A percentile compares a stretch with the other conserved stretches of the same genome.
Evolutionary conservation across 441 rosid species (phyloP).

Genomic region (Populus hybrid): DNA sequence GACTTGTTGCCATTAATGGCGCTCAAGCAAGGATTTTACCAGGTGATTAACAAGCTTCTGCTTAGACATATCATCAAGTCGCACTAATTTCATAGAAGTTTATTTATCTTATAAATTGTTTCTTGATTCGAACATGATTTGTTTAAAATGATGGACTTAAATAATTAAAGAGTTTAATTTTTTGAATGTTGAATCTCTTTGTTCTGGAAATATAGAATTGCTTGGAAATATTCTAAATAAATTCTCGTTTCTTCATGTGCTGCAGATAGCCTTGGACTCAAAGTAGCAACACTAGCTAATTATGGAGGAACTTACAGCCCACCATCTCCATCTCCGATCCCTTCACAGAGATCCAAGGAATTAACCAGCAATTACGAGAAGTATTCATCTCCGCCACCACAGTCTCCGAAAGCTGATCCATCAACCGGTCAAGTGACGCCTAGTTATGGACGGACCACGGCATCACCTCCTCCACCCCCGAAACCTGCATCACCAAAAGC

Average conservation of each 20-base stretch:
- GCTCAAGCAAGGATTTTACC: slow-evolving; percentile 7
- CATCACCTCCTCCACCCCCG: slow-evolving; percentile 2
- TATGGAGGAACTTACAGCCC: background rate
- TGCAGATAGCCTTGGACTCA: background rate
- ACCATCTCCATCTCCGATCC: background rate
- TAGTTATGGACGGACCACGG: background rate
- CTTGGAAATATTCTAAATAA: no score
- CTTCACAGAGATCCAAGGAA: background rate
- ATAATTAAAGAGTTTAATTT: no score
- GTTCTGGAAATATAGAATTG: no score
- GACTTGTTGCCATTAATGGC: background rate
- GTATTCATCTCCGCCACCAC: background rate
- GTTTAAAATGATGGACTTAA: background rate
- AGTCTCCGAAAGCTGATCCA: background rate
- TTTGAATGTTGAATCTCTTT: no score
- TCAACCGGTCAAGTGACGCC: background rate
- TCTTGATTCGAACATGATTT: background rate
- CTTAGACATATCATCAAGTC: background rate
- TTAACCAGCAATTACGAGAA: background rate
- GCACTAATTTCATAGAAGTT: background rate
- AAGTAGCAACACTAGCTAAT: background rate
- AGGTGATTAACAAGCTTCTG: background rate
- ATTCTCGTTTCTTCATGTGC: background rate
- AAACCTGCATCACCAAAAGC: background rate
- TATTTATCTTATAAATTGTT: background rate